Evolutionary conservation across 108 stramenopile species (phyloP), one percentile per base, ranked within the genome.

Genomic region (Nitzschia sp.): DNA sequence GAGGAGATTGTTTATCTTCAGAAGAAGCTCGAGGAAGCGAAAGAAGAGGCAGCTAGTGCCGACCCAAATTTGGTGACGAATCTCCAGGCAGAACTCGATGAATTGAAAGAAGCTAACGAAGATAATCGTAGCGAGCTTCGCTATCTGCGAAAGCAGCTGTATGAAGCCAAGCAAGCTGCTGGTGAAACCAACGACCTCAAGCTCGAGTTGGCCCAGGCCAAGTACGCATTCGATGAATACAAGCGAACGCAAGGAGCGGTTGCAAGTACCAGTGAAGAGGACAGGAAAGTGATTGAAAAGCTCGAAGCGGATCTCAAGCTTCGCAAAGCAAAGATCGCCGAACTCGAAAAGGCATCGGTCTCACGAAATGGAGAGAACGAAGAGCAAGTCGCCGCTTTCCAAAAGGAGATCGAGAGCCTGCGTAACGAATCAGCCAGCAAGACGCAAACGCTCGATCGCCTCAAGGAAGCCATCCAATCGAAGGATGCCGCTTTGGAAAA

Each of bases 231-330:
- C 16, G 73, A 74, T n/a, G 73, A 80, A 54, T 63, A 70, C 23
- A 73, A 70, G 25, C 68, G 67, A 23, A 80, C 66, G 15, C 26
- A 55, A 22, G 63, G 55, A 53, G 21, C 66, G 8, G 68, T 23
- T 0, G 26, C 16, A 13, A 5, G 36, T 17, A 44, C 63, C 27
- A 35, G 21, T n/a, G 45, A 58, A 22, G 52, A 48, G 13, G 31
- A 25, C 25, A 47, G 25, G 23, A 58, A 57, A 29, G 19, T 8
- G 1, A 32, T 58, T 45, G 28, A 47, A 58, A 75, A 77, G 2
- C 73, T 81, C 17, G 79, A 81, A 19, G 64, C 69, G 11, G 69
- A 81, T 45, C 46, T 88, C 5, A 55, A 71, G 47, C 77, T 68
- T 1, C 71, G 79, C 1, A 73, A 84, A 52, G 53, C 31, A 0